phyloP scores from a whole-genome alignment of 192 early-diverging fungal genomes.

The Coemansia sp. region DNA sequence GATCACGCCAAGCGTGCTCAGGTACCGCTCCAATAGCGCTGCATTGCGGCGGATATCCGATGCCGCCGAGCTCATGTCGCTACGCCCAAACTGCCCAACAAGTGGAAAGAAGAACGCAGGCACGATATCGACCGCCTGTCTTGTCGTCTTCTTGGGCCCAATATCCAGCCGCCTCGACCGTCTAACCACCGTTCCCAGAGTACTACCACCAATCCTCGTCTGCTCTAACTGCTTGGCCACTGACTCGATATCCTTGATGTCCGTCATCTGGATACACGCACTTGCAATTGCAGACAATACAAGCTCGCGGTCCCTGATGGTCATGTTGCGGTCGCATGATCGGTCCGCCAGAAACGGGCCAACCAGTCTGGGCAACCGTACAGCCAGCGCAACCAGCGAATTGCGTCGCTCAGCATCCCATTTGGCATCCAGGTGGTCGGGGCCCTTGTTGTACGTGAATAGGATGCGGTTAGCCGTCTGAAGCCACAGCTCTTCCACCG shows the following conservation, averaged over 20 bases:
- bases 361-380: constrained; percentile 20
- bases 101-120: constrained; percentile 52
- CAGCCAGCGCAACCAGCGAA: constrained; percentile 33
- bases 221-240: not conserved
- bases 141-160: not conserved
- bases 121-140: constrained; percentile 26
- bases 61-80: constrained; percentile 27
- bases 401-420: constrained; percentile 33
- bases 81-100: constrained; percentile 39
- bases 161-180: constrained; percentile 44
- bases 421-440: constrained; percentile 25
- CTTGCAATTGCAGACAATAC: constrained; percentile 44
- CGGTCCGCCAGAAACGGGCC: constrained; percentile 48
- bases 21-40: constrained; percentile 27
- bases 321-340: constrained; percentile 45
- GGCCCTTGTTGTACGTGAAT: constrained; percentile 41
- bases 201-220: not conserved
- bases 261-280: constrained; percentile 36
- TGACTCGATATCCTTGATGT: not conserved
- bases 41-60: constrained; percentile 35
- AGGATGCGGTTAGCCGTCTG: constrained; percentile 32
- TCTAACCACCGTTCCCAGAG: constrained; percentile 30
- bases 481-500: constrained; percentile 36
- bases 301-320: constrained; percentile 37
- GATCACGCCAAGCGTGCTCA: constrained; percentile 46